These are phyloP conservation scores for Globisporangium spinosum DNA, from an alignment of 352 stramenopile species.

Conservation along the genomic window DNA sequence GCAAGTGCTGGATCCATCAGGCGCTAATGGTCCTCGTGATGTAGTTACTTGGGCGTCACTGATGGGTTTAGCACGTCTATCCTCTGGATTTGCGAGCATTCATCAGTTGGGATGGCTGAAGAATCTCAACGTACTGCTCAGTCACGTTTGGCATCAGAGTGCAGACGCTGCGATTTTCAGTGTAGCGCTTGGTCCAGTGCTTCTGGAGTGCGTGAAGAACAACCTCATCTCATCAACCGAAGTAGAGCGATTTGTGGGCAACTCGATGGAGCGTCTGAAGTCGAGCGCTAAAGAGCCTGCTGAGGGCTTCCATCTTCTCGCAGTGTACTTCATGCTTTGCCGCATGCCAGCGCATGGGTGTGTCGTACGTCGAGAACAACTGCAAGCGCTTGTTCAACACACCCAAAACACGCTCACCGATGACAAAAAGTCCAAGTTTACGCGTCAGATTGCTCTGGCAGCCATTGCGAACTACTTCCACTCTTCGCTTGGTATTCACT, in stretches of 20 bases:
- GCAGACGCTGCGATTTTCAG: constrained; percentile 17
- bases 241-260: constrained; percentile 31
- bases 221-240: constrained; percentile 24
- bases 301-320: constrained; percentile 26
- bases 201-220: constrained; percentile 37
- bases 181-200: constrained; percentile 34
- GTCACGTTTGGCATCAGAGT: constrained; percentile 22
- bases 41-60: constrained; percentile 32
- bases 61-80: constrained; percentile 31
- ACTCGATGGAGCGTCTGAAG: constrained; percentile 26
- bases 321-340: constrained; percentile 26
- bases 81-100: constrained; percentile 27
- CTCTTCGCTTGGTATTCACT: constrained; percentile 12
- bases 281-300: not conserved
- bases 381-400: constrained; percentile 3
- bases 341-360: constrained; percentile 11
- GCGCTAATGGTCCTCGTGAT: not conserved
- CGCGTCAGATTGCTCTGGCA: not conserved
- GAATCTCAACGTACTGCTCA: constrained; percentile 35
- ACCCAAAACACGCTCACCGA: not conserved
- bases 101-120: constrained; percentile 38
- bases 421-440: not conserved
- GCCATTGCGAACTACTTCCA: constrained; percentile 17
- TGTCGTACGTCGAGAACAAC: not conserved
- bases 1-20: constrained; percentile 6